Conservation (phyloP, 2,329 filamentous ascomycete species). For the Fusarium dimerum region DNA sequence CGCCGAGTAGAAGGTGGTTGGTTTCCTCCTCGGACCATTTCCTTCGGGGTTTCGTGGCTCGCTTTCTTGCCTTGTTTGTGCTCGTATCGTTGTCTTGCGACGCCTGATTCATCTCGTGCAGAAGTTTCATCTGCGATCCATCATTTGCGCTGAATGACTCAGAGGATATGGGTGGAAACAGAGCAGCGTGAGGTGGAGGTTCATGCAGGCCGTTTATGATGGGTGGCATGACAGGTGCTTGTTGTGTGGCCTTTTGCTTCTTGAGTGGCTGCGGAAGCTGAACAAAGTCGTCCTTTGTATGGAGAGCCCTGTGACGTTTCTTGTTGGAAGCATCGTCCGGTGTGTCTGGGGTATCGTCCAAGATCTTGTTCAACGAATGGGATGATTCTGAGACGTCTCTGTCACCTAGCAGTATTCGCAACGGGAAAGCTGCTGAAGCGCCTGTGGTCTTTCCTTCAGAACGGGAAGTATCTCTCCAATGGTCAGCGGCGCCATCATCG, state of each 20-base stretch:
- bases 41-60: slow-evolving; percentile 57
- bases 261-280: slow-evolving; percentile 65
- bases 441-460: slow-evolving; percentile 27
- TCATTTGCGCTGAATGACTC: slow-evolving; percentile 54
- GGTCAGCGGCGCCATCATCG: slow-evolving; percentile 23
- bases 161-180: slow-evolving; percentile 65
- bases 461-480: slow-evolving; percentile 22
- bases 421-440: slow-evolving; percentile 34
- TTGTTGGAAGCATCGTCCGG: slow-evolving; percentile 51
- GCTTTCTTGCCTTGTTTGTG: slow-evolving; percentile 48
- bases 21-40: slow-evolving; percentile 69
- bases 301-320: slow-evolving; percentile 52
- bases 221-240: slow-evolving; percentile 56
- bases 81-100: slow-evolving; percentile 35
- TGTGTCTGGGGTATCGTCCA: slow-evolving; percentile 46
- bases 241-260: slow-evolving; percentile 61
- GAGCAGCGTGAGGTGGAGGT: slow-evolving; percentile 59
- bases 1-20: slow-evolving; percentile 60
- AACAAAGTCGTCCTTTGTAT: slow-evolving; percentile 61
- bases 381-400: slow-evolving; percentile 40
- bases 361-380: slow-evolving; percentile 47
- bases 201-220: slow-evolving; percentile 67
- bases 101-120: slow-evolving; percentile 44
- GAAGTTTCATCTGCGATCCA: slow-evolving; percentile 42
- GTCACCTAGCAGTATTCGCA: slow-evolving; percentile 45